phyloP scores from a whole-genome alignment of 345 rosid species.

The Aethionema arabicum region DNA sequence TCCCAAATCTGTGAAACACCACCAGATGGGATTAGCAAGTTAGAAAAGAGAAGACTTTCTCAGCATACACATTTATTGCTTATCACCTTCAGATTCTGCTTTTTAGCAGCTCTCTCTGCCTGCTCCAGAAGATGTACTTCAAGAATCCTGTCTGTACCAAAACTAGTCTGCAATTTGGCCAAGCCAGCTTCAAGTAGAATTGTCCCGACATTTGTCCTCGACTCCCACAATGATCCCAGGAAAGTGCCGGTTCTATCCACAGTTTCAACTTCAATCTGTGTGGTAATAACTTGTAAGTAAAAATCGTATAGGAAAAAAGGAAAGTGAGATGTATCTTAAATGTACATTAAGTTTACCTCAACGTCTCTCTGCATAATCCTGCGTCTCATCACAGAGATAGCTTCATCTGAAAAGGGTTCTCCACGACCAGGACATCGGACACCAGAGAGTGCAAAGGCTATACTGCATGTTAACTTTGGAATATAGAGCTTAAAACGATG shows the following conservation, averaged over 20 bases:
- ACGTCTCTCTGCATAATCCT: constrained; percentile 97
- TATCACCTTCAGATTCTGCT: constrained; percentile 80
- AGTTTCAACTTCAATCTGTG: constrained; percentile 90
- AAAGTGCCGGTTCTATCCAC: constrained; percentile 94
- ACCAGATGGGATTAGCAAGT: constrained; percentile 7
- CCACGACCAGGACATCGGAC: constrained; percentile 97
- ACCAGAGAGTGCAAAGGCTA: constrained; percentile 96
- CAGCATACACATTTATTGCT: not conserved
- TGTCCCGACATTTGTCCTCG: constrained; percentile 66
- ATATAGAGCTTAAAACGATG: constrained; percentile 92
- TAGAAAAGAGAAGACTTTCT: not conserved
- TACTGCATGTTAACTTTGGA: constrained; percentile 90
- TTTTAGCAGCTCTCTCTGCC: constrained; percentile 89
- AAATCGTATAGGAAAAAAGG: not conserved
- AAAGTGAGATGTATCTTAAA: not conserved
- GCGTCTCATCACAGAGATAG: constrained; percentile 86
- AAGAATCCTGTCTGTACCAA: constrained; percentile 75
- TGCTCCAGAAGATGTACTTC: constrained; percentile 84
- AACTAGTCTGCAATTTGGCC: constrained; percentile 83
- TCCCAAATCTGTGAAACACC: constrained; percentile 75
- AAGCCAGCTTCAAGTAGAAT: constrained; percentile 94
- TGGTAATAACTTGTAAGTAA: not conserved
- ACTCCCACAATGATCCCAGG: constrained; percentile 95
- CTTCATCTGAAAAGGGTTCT: constrained; percentile 90
- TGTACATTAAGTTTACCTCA: constrained; percentile 52